Percentiles rank a stretch among this genome's conserved stretches.
Conservation (phyloP, 1,284 basidiomycete species). For the Cutaneotrichosporon cutaneum region DNA sequence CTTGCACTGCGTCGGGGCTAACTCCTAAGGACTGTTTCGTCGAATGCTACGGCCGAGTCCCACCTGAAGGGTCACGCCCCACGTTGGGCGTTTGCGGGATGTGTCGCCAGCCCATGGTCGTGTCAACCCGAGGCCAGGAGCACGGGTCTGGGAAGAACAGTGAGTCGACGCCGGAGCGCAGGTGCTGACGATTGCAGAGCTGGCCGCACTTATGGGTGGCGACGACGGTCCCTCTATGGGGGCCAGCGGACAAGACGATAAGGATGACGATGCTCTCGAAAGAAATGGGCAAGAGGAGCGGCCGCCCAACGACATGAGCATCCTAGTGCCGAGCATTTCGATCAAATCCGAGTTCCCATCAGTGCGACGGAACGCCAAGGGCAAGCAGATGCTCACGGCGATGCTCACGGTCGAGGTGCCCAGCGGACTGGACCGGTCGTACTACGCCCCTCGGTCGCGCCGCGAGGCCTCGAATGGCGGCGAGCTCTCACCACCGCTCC, state of each 20-base stretch:
- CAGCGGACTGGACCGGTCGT: conserved; percentile 58
- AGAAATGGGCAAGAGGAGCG: not conserved
- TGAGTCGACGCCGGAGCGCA: conserved; percentile 55
- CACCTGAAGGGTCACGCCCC: conserved; percentile 63
- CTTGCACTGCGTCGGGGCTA: not conserved
- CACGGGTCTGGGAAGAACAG: conserved; percentile 80
- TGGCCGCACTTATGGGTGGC: conserved; percentile 81
- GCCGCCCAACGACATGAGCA: conserved; percentile 57
- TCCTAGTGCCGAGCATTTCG: conserved; percentile 82
- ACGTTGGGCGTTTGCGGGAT: conserved; percentile 94
- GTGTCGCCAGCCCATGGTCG: conserved; percentile 90
- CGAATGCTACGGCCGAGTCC: conserved; percentile 89
- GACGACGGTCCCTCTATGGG: conserved; percentile 7
- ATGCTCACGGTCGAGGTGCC: conserved; percentile 87
- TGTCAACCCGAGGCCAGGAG: conserved; percentile 58
- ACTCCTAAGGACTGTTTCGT: conserved; percentile 77
- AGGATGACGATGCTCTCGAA: conserved; percentile 72
- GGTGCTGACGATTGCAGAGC: conserved; percentile 58
- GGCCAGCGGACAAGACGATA: conserved; percentile 57
- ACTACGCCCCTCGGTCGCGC: conserved; percentile 35
- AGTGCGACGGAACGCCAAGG: conserved; percentile 62
- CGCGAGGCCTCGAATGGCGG: conserved; percentile 29
- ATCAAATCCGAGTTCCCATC: conserved; percentile 84
- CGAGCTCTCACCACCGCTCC: conserved; percentile 36
- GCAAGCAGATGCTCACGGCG: conserved; percentile 76